These are phyloP conservation scores for Phytophthora rubi DNA, from an alignment of 352 stramenopile species.

Conservation along the genomic window DNA sequence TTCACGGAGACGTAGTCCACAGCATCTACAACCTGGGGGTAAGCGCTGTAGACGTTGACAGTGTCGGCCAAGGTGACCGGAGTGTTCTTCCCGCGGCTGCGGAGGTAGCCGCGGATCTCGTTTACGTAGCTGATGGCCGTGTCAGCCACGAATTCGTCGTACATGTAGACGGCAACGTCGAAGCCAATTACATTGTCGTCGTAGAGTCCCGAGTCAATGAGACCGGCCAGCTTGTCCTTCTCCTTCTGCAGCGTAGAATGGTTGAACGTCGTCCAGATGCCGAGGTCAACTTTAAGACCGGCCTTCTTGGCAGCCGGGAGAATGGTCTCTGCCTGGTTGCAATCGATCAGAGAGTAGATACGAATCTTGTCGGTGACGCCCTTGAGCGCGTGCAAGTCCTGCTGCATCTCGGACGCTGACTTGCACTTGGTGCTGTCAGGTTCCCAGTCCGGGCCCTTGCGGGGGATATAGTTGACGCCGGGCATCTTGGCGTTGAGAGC, in stretches of 20 bases:
- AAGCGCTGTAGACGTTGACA: not conserved
- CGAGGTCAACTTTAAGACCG: not conserved
- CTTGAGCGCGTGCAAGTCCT: not conserved
- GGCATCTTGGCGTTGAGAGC: not conserved
- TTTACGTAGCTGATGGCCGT: slow-evolving; percentile 1
- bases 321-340: not conserved
- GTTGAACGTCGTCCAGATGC: not conserved
- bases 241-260: not conserved
- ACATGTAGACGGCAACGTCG: not conserved
- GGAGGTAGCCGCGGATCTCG: not conserved
- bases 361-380: not conserved
- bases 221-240: not conserved
- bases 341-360: slow-evolving; percentile 1
- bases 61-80: not conserved
- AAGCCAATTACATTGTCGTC: not conserved
- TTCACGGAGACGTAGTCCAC: not conserved
- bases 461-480: not conserved
- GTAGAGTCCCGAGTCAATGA: not conserved
- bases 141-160: not conserved
- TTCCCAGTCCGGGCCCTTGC: not conserved
- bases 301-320: not conserved
- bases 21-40: not conserved
- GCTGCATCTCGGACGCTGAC: not conserved
- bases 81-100: not conserved
- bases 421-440: not conserved